These are phyloP conservation scores for Fusarium aywerte DNA, from an alignment of 2,329 filamentous ascomycete species.

Conservation along the genomic window DNA sequence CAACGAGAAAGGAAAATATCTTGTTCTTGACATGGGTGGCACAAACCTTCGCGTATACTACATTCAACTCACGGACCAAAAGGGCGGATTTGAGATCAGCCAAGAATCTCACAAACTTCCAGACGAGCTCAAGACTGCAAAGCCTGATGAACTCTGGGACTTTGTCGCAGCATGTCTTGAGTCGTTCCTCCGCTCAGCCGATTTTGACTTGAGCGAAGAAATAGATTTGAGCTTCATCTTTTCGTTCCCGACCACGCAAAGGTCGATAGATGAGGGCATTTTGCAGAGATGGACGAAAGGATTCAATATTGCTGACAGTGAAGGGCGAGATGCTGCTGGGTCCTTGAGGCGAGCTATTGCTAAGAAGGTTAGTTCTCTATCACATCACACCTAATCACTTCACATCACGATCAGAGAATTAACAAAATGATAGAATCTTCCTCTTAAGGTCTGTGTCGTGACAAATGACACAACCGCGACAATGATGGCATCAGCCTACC, in stretches of 20 bases:
- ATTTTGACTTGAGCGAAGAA: not conserved
- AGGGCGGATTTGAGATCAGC: not conserved
- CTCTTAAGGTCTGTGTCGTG: constrained; percentile 89
- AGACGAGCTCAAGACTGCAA: not conserved
- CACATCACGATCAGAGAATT: not conserved
- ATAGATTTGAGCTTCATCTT: constrained; percentile 79
- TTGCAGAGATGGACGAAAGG: constrained; percentile 98
- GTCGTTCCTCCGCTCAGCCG: not conserved
- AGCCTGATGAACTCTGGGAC: constrained; percentile 4
- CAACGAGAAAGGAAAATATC: constrained; percentile 1
- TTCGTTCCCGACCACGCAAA: constrained; percentile 91
- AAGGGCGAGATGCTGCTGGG: constrained; percentile 88
- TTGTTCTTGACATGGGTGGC: constrained; percentile 3
- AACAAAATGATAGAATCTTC: constrained; percentile 71
- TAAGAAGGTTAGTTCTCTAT: constrained; percentile 57
- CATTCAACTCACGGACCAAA: not conserved
- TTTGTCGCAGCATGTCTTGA: not conserved
- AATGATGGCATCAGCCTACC: constrained; percentile 95
- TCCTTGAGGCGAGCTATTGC: constrained; percentile 83
- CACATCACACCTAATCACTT: accelerated
- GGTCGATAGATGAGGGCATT: constrained; percentile 91
- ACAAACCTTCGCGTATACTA: constrained; percentile 9
- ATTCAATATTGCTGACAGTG: constrained; percentile 91
- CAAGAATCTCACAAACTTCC: constrained; percentile 4
- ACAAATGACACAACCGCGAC: constrained; percentile 99